Evolutionary conservation across 176 grass and related monocot species (phyloP), one percentile per base, ranked within the genome.

Genomic region (Thinopyrum elongatum): DNA sequence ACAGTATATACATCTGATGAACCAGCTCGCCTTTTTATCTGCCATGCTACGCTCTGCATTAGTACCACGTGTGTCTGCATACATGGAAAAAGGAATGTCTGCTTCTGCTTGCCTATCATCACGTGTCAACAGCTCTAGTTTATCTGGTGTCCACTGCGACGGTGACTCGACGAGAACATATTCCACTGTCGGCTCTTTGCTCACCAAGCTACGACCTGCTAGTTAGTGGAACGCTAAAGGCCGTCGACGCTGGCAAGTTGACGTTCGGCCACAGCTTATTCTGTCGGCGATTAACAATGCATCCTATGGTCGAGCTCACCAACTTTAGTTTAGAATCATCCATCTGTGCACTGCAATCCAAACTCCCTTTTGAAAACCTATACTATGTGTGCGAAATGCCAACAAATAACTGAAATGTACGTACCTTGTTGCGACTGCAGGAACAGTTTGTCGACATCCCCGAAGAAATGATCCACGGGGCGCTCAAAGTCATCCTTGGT

Each of bases 401-500:
- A 72, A 88, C 46, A 80, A 63, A 30, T 33, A 17, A 27, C 31
- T n/a, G 53, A 67, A 88, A 75, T 14, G 0, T 2, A 19, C 13
- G 0, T 8, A 70, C 28, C 53, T 16, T 80, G 6, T 1, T 85
- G 70, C 28, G 49, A 47, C 0, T 84, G 51, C 86, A 95, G 86
- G 96, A 98, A 84, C 88, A 86, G 19, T 84, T 92, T 65, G 86
- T 80, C 59, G 87, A 83, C 76, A 98, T 95, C 47, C 91, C 93
- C 61, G 92, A 92, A 78, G 96, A 95, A 68, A 89, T 22, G 57
- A 98, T 98, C 65, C 85, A 49, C 55, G 96, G 92, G 15, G 96
- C 96, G 9, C 92, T 98, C 73, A 89, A 94, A 92, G 86, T 92
- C 82, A 70, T 98, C 42, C 93, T 98, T 11, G 93, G 96, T 98